phyloP scores from a whole-genome alignment of 495 filamentous ascomycete genomes.

The Gamarada debralockiae region DNA sequence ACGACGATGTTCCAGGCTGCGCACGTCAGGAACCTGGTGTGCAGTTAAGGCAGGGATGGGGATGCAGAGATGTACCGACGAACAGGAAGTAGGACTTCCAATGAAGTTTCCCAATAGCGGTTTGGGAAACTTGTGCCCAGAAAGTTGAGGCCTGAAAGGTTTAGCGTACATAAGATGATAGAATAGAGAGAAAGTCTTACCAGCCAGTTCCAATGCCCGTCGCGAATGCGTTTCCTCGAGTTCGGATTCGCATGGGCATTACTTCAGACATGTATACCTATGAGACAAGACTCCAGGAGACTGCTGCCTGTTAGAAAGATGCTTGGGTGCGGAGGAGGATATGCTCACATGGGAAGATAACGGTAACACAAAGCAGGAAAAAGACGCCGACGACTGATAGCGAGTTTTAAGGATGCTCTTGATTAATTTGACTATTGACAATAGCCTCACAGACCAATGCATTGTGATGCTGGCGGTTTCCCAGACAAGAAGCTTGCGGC shows the following conservation, averaged over 20 bases:
- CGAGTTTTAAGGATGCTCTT: constrained; percentile 29
- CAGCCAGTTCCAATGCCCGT: constrained; percentile 24
- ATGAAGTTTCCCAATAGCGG: constrained; percentile 41
- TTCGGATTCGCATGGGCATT: constrained; percentile 70
- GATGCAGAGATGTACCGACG: constrained; percentile 26
- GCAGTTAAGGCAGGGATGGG: not conserved
- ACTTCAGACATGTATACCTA: constrained; percentile 69
- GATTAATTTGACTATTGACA: constrained; percentile 52
- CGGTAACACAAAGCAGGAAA: constrained; percentile 69
- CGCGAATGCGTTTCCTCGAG: constrained; percentile 68
- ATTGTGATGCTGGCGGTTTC: constrained; percentile 66
- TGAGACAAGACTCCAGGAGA: constrained; percentile 63
- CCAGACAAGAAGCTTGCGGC: constrained; percentile 66
- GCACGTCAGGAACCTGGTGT: constrained; percentile 3
- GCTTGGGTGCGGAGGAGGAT: not conserved
- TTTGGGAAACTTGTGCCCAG: constrained; percentile 48
- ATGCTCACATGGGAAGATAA: constrained; percentile 74
- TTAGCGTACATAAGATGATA: too few relatives aligned
- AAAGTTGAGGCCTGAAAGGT: too few relatives aligned
- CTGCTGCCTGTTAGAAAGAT: too few relatives aligned
- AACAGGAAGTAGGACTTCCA: constrained; percentile 54
- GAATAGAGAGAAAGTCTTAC: too few relatives aligned
- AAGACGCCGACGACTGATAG: constrained; percentile 73
- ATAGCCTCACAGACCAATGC: constrained; percentile 69
- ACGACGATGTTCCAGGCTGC: constrained; percentile 27